Evolutionary conservation across 2,329 filamentous ascomycete species (phyloP), one percentile per base, ranked within the genome.

Genomic region (Epichloe hybrida): DNA sequence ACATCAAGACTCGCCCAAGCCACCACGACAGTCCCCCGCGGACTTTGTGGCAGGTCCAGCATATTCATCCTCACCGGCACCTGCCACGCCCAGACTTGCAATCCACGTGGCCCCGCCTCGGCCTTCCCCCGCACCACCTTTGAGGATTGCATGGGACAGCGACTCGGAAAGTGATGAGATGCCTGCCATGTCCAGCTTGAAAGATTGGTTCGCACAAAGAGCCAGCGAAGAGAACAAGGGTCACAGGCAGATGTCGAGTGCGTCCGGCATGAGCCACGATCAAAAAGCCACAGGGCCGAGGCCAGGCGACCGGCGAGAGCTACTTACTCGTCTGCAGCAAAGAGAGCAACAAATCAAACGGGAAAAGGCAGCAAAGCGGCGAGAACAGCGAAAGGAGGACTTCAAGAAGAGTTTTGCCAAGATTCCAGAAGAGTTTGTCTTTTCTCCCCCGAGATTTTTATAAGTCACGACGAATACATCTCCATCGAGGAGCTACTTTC

Each of bases 151-250:
- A 11, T 68, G 66, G 52, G 61, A 62, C 31, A 54, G 37, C 49
- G 66, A 67, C 41, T 62, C 60, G 15, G 62, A 65, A 13, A 63
- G 64, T n/a, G 62, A 62, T 13, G 59, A 57, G 2, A 53, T 54
- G 1, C 40, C 35, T 41, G 57, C 41, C 49, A 42, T 50, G 37
- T 23, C 51, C 52, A 52, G 34, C 6, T 34, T 56, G 21, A 53
- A 48, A 23, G 54, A 53, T 13, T 55, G 54, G 55, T 54, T 55
- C 17, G 46, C 50, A n/a, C 37, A 46, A 9, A 51, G 36, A 45
- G 37, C 46, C 5, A 46, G 38, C 6, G 50, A 56, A 12, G 38
- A 51, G 8, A 27, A 5, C 36, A 53, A 53, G 23, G 11, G 38
- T 20, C 52, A 49, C 4, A 47, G 38, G 36, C 41, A 39, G 12